phyloP scores from a whole-genome alignment of 352 stramenopile species.

The Phytophthora quininea region DNA sequence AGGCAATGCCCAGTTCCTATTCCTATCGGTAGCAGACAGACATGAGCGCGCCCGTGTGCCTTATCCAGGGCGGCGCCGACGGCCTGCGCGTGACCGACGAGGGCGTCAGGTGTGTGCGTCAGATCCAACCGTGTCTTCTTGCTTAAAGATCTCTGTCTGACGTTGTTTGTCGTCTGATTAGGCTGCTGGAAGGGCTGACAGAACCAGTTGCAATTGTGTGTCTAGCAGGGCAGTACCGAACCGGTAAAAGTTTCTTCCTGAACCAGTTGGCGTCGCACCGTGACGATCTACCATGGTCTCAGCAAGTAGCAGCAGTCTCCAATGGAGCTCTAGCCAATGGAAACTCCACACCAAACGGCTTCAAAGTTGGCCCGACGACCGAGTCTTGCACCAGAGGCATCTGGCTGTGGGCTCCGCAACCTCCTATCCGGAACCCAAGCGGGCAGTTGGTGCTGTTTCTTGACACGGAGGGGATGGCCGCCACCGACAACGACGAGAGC shows the following conservation, averaged over 20 bases:
- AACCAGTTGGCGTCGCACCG: slow-evolving; percentile 71
- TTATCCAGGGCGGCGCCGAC: slow-evolving; percentile 57
- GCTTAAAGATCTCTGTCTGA: slow-evolving; percentile 5
- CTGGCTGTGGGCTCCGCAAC: slow-evolving; percentile 79
- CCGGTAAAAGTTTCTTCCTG: slow-evolving; percentile 89
- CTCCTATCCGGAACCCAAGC: slow-evolving; percentile 56
- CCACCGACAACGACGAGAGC: slow-evolving; percentile 86
- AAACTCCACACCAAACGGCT: slow-evolving; percentile 32
- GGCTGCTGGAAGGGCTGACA: slow-evolving; percentile 62
- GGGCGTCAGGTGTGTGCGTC: slow-evolving; percentile 45
- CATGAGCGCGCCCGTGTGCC: slow-evolving; percentile 56
- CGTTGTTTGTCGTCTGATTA: slow-evolving; percentile 23
- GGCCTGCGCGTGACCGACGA: slow-evolving; percentile 61
- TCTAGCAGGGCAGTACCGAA: slow-evolving; percentile 84
- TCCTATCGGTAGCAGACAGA: background rate
- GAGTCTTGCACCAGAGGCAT: slow-evolving; percentile 88
- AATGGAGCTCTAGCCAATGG: slow-evolving; percentile 22
- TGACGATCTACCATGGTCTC: slow-evolving; percentile 27
- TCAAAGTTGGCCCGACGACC: slow-evolving; percentile 81
- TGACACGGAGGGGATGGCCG: slow-evolving; percentile 87
- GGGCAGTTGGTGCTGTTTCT: slow-evolving; percentile 81
- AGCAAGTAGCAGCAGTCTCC: slow-evolving; percentile 5
- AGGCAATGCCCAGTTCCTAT: slow-evolving; percentile 11
- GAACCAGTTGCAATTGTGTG: slow-evolving; percentile 84
- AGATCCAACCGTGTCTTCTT: background rate